phyloP scores from a whole-genome alignment of 768 basidiomycete genomes.

The Melanogaster broomeanus region DNA sequence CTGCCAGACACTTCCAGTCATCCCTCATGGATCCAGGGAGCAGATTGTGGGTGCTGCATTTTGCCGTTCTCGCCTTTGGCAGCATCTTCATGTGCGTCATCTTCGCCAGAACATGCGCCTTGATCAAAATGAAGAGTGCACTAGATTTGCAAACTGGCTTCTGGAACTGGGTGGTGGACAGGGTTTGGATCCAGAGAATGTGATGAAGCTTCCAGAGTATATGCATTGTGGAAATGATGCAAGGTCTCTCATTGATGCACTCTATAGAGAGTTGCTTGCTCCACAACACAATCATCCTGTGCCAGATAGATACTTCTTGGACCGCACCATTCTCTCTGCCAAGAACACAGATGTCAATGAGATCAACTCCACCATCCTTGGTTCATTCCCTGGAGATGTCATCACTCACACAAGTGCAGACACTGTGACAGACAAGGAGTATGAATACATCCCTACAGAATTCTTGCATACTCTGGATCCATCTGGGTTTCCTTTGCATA shows the following conservation, averaged over 20 bases:
- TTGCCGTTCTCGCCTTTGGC: too few relatives aligned
- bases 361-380: constrained; percentile 31
- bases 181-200: constrained; percentile 12
- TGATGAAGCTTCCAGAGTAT: constrained; percentile 24
- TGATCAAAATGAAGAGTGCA: constrained; percentile 13
- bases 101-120: constrained; percentile 44
- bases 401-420: constrained; percentile 19
- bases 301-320: too few relatives aligned
- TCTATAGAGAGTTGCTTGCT: constrained; percentile 26
- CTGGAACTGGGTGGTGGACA: constrained; percentile 37
- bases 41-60: too few relatives aligned
- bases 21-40: too few relatives aligned
- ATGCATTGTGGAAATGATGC: constrained; percentile 26
- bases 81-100: constrained; percentile 27
- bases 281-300: too few relatives aligned
- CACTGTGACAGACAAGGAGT: too few relatives aligned
- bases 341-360: constrained; percentile 34
- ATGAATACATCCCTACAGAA: too few relatives aligned
- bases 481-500: too few relatives aligned
- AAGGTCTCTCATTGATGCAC: constrained; percentile 23
- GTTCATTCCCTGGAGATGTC: constrained; percentile 23
- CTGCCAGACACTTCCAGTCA: too few relatives aligned
- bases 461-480: too few relatives aligned
- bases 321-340: too few relatives aligned
- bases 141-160: too few relatives aligned